Evolutionary conservation across 2,329 filamentous ascomycete species (phyloP).

Genomic region (Nothophoma quercina): DNA sequence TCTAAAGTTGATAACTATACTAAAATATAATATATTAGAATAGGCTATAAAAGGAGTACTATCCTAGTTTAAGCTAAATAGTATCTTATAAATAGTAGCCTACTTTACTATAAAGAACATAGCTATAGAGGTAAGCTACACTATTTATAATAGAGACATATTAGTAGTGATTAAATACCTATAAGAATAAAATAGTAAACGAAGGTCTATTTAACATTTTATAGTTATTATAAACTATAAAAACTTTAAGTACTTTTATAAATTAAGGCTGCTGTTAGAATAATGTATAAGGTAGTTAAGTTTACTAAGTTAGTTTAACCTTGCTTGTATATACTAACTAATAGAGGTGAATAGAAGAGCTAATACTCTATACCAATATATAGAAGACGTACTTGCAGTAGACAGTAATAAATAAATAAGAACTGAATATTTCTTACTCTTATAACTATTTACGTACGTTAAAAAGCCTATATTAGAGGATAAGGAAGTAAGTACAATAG

Average conservation of each 20-base stretch:
- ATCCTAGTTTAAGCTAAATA: neutral
- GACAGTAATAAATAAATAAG: too few relatives aligned
- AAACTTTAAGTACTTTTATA: neutral
- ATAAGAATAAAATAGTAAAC: neutral
- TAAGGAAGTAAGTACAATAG: too few relatives aligned
- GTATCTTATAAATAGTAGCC: neutral
- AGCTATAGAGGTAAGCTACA: neutral
- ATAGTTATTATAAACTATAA: neutral
- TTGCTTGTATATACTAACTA: neutral
- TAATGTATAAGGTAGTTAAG: neutral
- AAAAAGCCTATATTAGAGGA: too few relatives aligned
- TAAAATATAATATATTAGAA: neutral
- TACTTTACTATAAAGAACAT: neutral
- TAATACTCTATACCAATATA: too few relatives aligned
- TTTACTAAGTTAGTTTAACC: neutral
- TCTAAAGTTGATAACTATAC: neutral
- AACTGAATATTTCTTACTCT: too few relatives aligned
- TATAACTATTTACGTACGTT: too few relatives aligned
- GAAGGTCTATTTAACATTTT: neutral
- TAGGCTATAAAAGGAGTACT: neutral
- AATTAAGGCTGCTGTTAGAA: neutral
- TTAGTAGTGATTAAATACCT: neutral
- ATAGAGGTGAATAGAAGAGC: too few relatives aligned
- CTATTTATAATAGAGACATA: neutral
- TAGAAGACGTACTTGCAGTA: too few relatives aligned